Evolutionary conservation across 225 moss, liverwort and hornwort genomes (phyloP).

Genomic region (Anthoceros angustus): DNA sequence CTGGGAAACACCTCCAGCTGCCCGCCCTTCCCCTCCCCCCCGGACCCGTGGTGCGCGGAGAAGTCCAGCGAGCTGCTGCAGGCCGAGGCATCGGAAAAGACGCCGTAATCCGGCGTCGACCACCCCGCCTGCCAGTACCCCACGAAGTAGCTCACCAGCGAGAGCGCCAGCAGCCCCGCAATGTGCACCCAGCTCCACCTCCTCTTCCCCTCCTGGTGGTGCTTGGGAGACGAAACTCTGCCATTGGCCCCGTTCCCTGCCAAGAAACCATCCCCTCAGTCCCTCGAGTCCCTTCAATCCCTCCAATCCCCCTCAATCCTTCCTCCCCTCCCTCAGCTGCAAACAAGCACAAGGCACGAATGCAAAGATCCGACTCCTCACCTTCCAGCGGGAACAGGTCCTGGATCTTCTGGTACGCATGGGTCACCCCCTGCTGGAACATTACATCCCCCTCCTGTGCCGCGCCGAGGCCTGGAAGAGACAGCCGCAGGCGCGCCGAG

Average conservation of each 20-base stretch:
- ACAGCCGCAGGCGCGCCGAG: not conserved
- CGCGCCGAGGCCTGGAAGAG: not conserved
- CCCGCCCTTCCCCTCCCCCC: slow-evolving; percentile 24
- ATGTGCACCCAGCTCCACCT: not conserved
- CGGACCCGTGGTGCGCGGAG: slow-evolving; percentile 44
- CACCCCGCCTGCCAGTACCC: not conserved
- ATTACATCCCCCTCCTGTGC: not conserved
- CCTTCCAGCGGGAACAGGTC: slow-evolving; percentile 4
- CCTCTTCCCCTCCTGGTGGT: not conserved
- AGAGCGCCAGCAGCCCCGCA: not conserved
- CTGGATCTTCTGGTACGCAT: slow-evolving; percentile 5
- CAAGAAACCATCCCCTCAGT: not conserved
- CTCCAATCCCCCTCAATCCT: no score
- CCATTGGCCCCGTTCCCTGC: not conserved
- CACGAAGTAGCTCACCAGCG: not conserved
- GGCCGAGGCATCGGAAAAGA: not conserved
- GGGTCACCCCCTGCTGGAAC: not conserved
- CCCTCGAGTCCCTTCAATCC: no score
- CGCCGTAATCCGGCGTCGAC: not conserved
- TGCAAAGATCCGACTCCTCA: not conserved
- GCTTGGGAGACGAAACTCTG: not conserved
- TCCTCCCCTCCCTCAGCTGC: not conserved
- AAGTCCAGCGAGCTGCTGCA: slow-evolving; percentile 40
- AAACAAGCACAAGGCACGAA: not conserved
- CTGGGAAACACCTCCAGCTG: slow-evolving; percentile 34